Evolutionary conservation across 2,329 filamentous ascomycete genomes (phyloP), one percentile per base, ranked within the genome.

Genomic region (Epichloe uncinata): DNA sequence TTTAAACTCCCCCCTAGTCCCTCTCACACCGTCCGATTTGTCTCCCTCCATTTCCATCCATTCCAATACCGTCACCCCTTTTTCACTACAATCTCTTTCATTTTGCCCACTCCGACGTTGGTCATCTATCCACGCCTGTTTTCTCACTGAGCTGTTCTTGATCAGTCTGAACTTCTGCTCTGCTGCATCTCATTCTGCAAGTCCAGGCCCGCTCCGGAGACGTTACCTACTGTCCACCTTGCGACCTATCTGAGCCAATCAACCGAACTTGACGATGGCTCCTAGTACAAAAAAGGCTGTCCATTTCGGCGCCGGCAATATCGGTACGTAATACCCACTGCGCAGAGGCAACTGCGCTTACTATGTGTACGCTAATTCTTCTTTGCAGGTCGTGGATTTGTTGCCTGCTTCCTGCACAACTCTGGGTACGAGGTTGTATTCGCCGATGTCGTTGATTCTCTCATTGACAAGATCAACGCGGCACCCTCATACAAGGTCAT

Each of bases 371-470:
- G 5, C 5, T 49, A n/a, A 30, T 12, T n/a, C 20, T 22, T 11
- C 3, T 16, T 11, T 22, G 7, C 20, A 74, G 72, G 77, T 68
- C 84, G 85, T 66, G 85, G 87, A 67, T 93, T 93, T 59, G 87
- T 93, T 50, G 87, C 85, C 61, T 88, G 88, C 70, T 93, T 96
- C 72, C 80, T 97, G 40, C 87, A 95, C 75, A 85, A 94, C 69
- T 93, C 90, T 12, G 90, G 87, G 65, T 98, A 90, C 67, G 87
- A 96, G 64, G 91, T 98, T 61, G 77, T 97, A 72, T 97, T 98
- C 63, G 84, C 94, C 60, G 93, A 98, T 74, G 90, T 98, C 57
- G 83, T 89, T 71, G 88, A 91, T 65, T 71, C 71, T 54, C 74
- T 96, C 55, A 93, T 97, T 66, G 75, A 91, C 60, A 70, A 77